Evolutionary conservation across 805 yeast species (phyloP), one percentile per base, ranked within the genome.

Genomic region (Saccharomyces jurei): DNA sequence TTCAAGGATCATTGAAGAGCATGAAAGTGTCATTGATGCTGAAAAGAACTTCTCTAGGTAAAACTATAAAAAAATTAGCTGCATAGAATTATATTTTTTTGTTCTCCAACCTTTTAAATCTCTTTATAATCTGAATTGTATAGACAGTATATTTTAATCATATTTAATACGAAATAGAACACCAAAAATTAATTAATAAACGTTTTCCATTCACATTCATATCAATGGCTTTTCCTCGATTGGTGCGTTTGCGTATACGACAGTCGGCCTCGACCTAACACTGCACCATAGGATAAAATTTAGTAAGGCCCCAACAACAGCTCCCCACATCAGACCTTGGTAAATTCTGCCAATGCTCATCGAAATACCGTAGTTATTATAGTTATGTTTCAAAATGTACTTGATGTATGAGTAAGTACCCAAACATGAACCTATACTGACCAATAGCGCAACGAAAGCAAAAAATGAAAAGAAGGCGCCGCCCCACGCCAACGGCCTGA

Each of bases 261-360:
- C 54, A 13, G 54, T 56, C 31, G 57, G 56, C 9, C 49, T 54
- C 13, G 59, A 51, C 54, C 66, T 65, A 1, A 64, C 66, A 11
- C 54, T 41, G n/a, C 59, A 54, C 78, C 79, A 77, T 52, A 74
- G 62, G 22, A 78, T 21, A n/a, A 69, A 58, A 13, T 80, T 66
- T 50, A 77, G 51, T 14, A 80, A 55, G 2, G 77, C 62, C 6
- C 82, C 81, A 14, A 68, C 84, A 2, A 76, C 78, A 1, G 83
- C 77, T 13, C 81, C 81, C 94, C 92, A 87, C 8, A 81, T 71
- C 49, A 84, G 69, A 2, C 82, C 89, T 52, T 81, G 77, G 60
- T 78, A 84, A 21, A 72, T 70, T 32, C 81, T 79, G 8, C 71
- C 71, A 51, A 87, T 63, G 41, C 66, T 65, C 2, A 88, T 79